Base-by-base conservation (phyloP, 306 rosid genomes). In the Cicer bijugum region DNA sequence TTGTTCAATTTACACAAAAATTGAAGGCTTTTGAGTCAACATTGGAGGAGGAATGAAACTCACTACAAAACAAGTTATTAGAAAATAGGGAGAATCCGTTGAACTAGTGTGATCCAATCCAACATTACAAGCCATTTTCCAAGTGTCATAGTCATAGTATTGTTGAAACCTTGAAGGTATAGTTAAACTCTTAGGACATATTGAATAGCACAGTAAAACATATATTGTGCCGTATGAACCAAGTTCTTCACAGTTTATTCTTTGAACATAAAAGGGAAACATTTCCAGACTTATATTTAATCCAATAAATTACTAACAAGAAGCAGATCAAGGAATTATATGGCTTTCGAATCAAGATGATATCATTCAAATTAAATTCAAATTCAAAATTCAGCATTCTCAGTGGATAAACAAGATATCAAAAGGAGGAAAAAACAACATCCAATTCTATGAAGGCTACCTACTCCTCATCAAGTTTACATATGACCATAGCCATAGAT, bases 391-490 rank as follows among this genome's bases (percentile, higher is more conserved):
- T 60, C 67, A 42, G 20, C 17, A 17, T 16, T 69, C n/a, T 53
- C 5, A 20, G 7, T 23, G 11, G 51, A 9, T 59, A 58, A 58
- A 33, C 46, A 72, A 0, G 15, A 7, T 12, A 59, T 59, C 47
- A 72, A n/a, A 19, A 55, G 17, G 9, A 55, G 17, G 52, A 17
- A 39, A 39, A 64, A 48, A 51, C 51, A 39, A 11, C 7, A 43
- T 60, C 47, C 16, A 45, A 14, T 40, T 12, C 53, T 20, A 9
- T 2, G 46, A 75, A 75, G 39, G 48, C 40, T 19, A 14, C 53
- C 12, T 56, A 65, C 46, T 75, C 43, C 33, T 75, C 35, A 12
- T 39, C 55, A 51, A 8, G n/a, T 37, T 38, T 62, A 12, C 43
- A 48, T 12, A 7, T 50, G 40, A 68, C 44, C 15, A 62, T 1